Evolutionary conservation across 495 filamentous ascomycete genomes (phyloP), one percentile per base, ranked within the genome.

Genomic region (Aspergillus affinis): DNA sequence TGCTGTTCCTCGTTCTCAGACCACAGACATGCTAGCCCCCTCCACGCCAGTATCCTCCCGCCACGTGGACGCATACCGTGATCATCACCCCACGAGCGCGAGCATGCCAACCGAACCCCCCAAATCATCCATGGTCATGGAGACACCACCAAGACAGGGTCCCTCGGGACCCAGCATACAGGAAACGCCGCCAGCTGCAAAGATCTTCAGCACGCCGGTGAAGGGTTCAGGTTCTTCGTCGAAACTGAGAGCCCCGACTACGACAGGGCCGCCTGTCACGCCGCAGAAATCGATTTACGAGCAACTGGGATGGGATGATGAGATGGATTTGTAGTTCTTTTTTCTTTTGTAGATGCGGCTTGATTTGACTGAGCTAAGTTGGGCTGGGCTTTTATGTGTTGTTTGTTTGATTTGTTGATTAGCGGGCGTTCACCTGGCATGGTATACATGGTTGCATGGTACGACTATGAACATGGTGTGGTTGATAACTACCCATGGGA

Each of bases 221-320:
- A 71, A 70, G 55, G 66, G 58, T n/a, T n/a, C n/a, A 10, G 4
- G 36, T 44, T 36, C 61, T 44, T 36, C 61, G 44, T 57, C 63
- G 47, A 55, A 51, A 46, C 57, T 54, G n/a, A 41, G 0, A 20
- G 32, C n/a, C 23, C 53, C 53, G 29, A 23, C 46, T 4, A 7
- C 57, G 30, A 49, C 36, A 0, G 53, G 60, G 53, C 62, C 77
- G 32, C 73, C 73, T 7, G 68, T 72, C 47, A 78, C 75, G 1
- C 76, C 76, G 9, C 73, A 77, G 69, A 80, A 72, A 72, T 77
- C 65, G 18, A 89, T 96, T 50, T 95, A 89, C 67, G 84, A 88
- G 70, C 75, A 77, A 41, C 69, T 94, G 51, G 88, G 91, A 50
- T 91, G 92, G 92, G 88, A 93, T 64, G 86, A 89, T 61, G 66